Evolutionary conservation across 2,329 filamentous ascomycete genomes (phyloP).

Genomic region (Calonectria hongkongensis): DNA sequence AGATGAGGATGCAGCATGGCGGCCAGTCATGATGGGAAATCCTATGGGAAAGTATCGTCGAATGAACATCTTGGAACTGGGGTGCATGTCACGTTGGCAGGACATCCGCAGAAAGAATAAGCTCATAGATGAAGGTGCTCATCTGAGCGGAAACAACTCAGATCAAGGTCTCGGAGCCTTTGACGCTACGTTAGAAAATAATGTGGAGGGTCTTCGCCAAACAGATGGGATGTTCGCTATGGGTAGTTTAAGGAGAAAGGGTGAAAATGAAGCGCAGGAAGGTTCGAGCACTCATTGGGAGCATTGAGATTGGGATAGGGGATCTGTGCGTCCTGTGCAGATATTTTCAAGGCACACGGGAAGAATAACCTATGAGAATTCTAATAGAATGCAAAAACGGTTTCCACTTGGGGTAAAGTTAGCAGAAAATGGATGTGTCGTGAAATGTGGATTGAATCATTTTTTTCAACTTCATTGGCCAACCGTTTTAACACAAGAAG

Average conservation of each 20-base stretch:
- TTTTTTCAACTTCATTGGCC: too few relatives aligned
- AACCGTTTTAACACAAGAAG: too few relatives aligned
- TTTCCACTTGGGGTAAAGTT: too few relatives aligned
- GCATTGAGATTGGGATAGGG: constrained; percentile 29
- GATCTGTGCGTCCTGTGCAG: neutral
- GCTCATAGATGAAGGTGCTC: constrained; percentile 68
- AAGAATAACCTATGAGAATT: constrained; percentile 48
- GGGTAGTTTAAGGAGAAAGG: constrained; percentile 55
- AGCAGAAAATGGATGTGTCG: too few relatives aligned
- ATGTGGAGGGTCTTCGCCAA: constrained; percentile 60
- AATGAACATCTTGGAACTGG: constrained; percentile 83
- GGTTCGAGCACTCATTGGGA: constrained; percentile 33
- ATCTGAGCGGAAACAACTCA: constrained; percentile 61
- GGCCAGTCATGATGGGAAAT: constrained; percentile 82
- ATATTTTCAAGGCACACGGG: constrained; percentile 27
- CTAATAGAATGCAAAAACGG: constrained; percentile 52
- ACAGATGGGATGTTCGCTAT: constrained; percentile 57
- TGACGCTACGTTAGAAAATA: constrained; percentile 61
- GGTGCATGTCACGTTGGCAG: constrained; percentile 80
- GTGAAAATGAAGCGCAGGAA: constrained; percentile 49
- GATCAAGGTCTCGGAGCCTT: constrained; percentile 61
- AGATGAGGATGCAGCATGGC: constrained; percentile 77
- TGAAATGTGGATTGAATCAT: too few relatives aligned
- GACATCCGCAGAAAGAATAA: constrained; percentile 80
- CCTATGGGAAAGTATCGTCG: constrained; percentile 80